Conservation (phyloP, 139 green algal genomes). For the Closterium sp. region DNA sequence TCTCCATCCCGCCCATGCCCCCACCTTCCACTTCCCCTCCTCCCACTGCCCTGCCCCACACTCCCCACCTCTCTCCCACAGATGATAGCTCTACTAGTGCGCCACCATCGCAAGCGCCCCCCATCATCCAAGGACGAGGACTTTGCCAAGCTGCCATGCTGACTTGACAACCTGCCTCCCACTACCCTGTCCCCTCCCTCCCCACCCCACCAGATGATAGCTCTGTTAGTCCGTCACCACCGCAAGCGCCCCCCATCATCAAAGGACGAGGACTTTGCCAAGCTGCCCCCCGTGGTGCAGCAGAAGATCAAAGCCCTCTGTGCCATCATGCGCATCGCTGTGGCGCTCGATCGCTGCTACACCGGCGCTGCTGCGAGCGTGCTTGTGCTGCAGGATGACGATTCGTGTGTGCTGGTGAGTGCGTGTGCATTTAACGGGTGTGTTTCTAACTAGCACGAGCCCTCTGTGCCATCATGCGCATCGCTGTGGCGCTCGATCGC, state of each 20-base stretch:
- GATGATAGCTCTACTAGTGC: too few relatives aligned
- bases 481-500: slow-evolving; percentile 53
- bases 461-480: slow-evolving; percentile 33
- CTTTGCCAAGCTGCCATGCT: neutral
- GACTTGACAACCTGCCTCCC: too few relatives aligned
- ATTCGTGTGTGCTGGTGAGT: slow-evolving; percentile 30
- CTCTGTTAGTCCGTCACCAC: slow-evolving; percentile 48
- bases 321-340: slow-evolving; percentile 43
- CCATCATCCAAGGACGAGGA: too few relatives aligned
- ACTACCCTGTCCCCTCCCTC: too few relatives aligned
- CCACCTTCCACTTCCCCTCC: too few relatives aligned
- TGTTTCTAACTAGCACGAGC: neutral
- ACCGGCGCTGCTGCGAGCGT: slow-evolving; percentile 34
- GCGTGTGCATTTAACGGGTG: too few relatives aligned
- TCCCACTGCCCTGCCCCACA: too few relatives aligned
- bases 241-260: slow-evolving; percentile 31
- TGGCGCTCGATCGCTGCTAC: slow-evolving; percentile 53
- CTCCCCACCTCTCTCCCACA: neutral
- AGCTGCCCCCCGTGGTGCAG: slow-evolving; percentile 25
- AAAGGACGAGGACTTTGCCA: slow-evolving; percentile 40
- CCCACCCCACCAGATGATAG: slow-evolving; percentile 34
- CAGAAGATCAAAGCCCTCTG: slow-evolving; percentile 10
- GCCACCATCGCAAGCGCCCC: too few relatives aligned
- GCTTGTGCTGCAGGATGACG: slow-evolving; percentile 46
- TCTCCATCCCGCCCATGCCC: too few relatives aligned